phyloP scores from a whole-genome alignment of 83 land plant species.

The Thuja plicata region DNA sequence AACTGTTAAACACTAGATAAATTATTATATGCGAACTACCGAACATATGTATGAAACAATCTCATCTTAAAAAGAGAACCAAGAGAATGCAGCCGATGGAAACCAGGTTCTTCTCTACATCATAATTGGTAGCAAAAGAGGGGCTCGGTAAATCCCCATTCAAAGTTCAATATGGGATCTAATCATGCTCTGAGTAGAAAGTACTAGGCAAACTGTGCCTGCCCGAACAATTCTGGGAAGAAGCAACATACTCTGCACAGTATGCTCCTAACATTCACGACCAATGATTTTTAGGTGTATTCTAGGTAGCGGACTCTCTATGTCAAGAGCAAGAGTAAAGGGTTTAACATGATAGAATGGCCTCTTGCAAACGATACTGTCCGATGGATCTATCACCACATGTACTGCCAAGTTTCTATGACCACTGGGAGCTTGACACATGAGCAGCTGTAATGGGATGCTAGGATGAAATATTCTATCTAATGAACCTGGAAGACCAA shows the following conservation, averaged over 20 bases:
- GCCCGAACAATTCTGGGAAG: background rate
- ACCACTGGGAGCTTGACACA: background rate
- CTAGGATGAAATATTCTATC: background rate
- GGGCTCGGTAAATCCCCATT: background rate
- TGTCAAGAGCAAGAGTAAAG: background rate
- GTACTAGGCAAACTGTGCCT: background rate
- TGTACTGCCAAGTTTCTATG: background rate
- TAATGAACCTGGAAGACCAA: background rate
- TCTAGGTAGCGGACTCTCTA: background rate
- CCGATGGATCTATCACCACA: background rate
- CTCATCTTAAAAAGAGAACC: background rate
- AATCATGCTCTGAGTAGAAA: background rate
- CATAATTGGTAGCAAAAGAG: background rate
- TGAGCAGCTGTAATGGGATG: background rate
- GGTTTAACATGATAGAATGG: background rate
- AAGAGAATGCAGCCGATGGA: background rate
- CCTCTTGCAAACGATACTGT: background rate
- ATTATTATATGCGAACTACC: background rate
- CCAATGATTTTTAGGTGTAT: background rate
- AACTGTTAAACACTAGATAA: background rate
- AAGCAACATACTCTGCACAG: background rate
- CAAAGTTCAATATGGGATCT: background rate
- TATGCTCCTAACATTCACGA: background rate
- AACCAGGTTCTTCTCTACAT: background rate
- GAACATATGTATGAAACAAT: background rate